Evolutionary conservation across 768 basidiomycete species (phyloP).

Genomic region (Sporobolomyces pararoseus): DNA sequence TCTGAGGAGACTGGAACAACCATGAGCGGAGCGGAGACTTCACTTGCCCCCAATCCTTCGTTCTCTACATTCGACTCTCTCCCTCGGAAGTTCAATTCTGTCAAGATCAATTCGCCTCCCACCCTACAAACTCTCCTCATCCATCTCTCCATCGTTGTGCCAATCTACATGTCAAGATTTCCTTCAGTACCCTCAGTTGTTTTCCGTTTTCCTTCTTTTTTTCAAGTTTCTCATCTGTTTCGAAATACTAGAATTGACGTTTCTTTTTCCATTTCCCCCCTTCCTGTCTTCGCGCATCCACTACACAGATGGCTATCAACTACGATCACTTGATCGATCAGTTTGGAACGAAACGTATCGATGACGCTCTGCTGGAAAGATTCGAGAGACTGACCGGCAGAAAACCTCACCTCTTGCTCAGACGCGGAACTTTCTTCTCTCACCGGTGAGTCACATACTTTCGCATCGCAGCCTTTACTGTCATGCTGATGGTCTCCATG

Average conservation of each 20-base stretch:
- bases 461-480: neutral
- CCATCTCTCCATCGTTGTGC: neutral
- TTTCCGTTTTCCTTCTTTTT: neutral
- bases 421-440: slow-evolving; percentile 94
- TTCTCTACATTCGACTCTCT: too few relatives aligned
- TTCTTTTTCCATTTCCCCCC: slow-evolving; percentile 1
- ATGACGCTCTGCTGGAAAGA: slow-evolving; percentile 69
- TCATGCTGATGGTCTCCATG: neutral
- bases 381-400: slow-evolving; percentile 88
- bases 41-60: neutral
- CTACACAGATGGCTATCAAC: slow-evolving; percentile 66
- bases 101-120: too few relatives aligned
- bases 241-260: slow-evolving; percentile 21
- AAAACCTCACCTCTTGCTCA: slow-evolving; percentile 77
- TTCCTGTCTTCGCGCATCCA: neutral
- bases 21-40: too few relatives aligned
- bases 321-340: slow-evolving; percentile 92
- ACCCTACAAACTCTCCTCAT: too few relatives aligned
- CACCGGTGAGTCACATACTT: slow-evolving; percentile 64
- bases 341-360: slow-evolving; percentile 84
- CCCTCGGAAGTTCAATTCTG: too few relatives aligned
- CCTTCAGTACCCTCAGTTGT: neutral
- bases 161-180: neutral
- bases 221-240: neutral
- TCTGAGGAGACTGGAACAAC: too few relatives aligned